Conservation (phyloP, 176 grass and related monocot species). For the Canna indica region DNA sequence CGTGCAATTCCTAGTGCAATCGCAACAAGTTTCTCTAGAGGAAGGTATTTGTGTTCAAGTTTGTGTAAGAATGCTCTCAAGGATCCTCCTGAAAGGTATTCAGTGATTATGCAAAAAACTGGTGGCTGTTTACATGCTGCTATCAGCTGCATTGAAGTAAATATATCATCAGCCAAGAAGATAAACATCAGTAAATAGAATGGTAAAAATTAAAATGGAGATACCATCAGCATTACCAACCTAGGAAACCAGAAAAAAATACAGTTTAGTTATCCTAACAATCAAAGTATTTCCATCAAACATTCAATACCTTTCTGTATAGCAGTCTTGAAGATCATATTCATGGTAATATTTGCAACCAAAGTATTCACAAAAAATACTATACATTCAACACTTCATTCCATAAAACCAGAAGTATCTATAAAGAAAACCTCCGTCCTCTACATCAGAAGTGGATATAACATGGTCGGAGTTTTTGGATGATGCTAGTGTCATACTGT, state of each 20-base stretch:
- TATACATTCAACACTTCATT: not conserved
- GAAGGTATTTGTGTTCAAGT: conserved; percentile 41
- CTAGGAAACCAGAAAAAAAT: not conserved
- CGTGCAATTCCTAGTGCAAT: conserved; percentile 57
- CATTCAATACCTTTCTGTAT: not conserved
- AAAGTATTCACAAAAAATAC: not conserved
- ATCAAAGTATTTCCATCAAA: not conserved
- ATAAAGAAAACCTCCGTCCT: no score
- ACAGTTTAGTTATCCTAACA: not conserved
- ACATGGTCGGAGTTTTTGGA: no score
- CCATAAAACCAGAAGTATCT: not conserved
- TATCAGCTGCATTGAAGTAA: conserved; percentile 50
- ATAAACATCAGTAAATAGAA: not conserved
- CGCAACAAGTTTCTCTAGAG: conserved; percentile 49
- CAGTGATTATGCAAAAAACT: conserved; percentile 84
- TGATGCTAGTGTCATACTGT: no score
- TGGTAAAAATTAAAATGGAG: not conserved
- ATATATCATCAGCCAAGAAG: not conserved
- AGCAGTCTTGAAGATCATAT: not conserved
- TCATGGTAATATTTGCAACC: not conserved
- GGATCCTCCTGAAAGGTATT: conserved; percentile 73
- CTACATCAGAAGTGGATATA: no score
- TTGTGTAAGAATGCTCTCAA: conserved; percentile 80
- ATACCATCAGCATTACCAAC: not conserved
- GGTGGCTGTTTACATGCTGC: conserved; percentile 66